Evolutionary conservation across 176 grass and related monocot species (phyloP).

Genomic region (Cocos nucifera): DNA sequence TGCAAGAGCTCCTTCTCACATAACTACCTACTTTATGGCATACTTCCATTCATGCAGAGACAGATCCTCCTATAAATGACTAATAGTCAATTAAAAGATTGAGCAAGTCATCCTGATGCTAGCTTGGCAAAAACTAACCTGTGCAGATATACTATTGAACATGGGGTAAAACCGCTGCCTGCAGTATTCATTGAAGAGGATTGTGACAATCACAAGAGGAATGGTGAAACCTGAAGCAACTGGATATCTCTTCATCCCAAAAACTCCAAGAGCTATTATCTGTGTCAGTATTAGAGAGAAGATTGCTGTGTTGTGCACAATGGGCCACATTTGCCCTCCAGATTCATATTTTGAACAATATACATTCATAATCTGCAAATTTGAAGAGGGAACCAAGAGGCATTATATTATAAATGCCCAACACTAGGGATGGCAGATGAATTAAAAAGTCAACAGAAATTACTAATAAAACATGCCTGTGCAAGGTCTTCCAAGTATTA

Average conservation of each 20-base stretch:
- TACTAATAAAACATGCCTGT: no score
- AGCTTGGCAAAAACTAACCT: conserved; percentile 29
- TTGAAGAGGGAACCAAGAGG: no score
- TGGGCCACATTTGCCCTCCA: conserved; percentile 73
- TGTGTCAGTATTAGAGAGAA: conserved; percentile 75
- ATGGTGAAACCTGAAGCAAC: conserved; percentile 47
- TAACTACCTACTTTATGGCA: no score
- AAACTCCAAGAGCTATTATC: conserved; percentile 65
- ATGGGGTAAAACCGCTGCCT: conserved; percentile 57
- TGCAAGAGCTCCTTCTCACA: no score
- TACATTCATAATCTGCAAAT: conserved; percentile 69
- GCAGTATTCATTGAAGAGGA: conserved; percentile 86
- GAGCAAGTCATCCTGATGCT: no score
- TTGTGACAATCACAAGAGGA: conserved; percentile 48
- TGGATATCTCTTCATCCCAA: conserved; percentile 52
- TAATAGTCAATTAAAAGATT: no score
- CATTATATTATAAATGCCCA: no score
- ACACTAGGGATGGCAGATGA: no score
- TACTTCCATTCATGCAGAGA: no score
- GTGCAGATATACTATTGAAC: conserved; percentile 59
- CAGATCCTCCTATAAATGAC: no score
- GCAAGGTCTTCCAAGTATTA: no score
- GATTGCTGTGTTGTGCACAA: conserved; percentile 80
- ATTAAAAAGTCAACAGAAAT: no score
- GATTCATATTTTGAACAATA: conserved; percentile 80